Evolutionary conservation across 2,329 filamentous ascomycete species (phyloP), one percentile per base, ranked within the genome.

Genomic region (Trichoderma citrinoviride): DNA sequence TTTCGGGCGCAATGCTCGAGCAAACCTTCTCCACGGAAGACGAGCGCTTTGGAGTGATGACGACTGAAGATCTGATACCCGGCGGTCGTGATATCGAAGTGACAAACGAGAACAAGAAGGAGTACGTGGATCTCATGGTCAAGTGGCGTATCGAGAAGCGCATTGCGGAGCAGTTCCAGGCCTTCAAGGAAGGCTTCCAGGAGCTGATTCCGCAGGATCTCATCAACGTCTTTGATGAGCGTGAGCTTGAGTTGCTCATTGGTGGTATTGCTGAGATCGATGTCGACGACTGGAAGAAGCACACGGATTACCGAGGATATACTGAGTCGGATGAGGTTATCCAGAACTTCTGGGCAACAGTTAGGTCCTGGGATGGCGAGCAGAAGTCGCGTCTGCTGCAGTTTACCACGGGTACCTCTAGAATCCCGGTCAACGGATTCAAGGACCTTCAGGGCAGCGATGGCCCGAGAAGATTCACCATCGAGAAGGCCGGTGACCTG

Each of bases 281-380:
- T 74, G 94, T 99, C 17, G 95, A 99, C 67, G 95, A 99, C 79
- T 99, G 95, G 95, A 98, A 99, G 90, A 99, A 99, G 83, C 95
- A 99, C 80, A 99, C 95, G 53, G 95, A 99, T 75, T 99, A 99
- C 79, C 90, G 95, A 71, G 95, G 95, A 62, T 99, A 99, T 84
- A 97, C 96, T 10, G 95, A 99, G 80, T 93, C 89, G 65, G 95
- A 99, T 73, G 92, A 97, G 74, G 95, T 99, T 27, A 95, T 99
- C 70, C 91, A 96, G 77, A 93, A 96, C 82, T 99, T 99, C 85
- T 99, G 95, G 95, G 93, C 97, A 83, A 94, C 91, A 67, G 95
- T 99, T 69, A 89, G 94, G 70, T 92, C 87, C 67, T 99, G 95
- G 95, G 95, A 99, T 76, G 93, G 95, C 29, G 95, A 99, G 78